Base-by-base conservation (phyloP, 2,329 filamentous ascomycete genomes). In the Fusarium nygamai region DNA sequence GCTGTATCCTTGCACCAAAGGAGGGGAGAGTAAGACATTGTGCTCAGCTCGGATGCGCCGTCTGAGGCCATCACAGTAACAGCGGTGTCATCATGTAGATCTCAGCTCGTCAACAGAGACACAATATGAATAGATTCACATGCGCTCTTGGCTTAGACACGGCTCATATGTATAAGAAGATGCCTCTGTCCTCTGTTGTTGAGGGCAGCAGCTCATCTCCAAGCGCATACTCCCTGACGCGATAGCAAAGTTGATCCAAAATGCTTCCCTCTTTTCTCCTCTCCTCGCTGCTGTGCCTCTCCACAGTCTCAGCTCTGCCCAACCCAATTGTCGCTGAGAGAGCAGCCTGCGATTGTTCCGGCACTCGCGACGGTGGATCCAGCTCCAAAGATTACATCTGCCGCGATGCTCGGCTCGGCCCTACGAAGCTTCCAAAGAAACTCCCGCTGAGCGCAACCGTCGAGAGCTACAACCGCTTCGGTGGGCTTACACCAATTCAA, bases 381-480 rank as follows among this genome's bases (percentile, higher is more conserved):
- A 58, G 43, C 17, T 53, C 76, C 9, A 56, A 69, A 16, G 33
- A 46, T 3, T 84, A 82, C 58, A 74, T 84, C 65, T 84, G 83
- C 68, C 79, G 80, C 10, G 83, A 84, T 57, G 53, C 73, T 6
- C 81, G 82, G 17, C 81, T 85, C 2, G 84, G 83, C 1, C 84
- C 83, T 16, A 75, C 78, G 2, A 67, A 65, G 19, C 78, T 83
- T 7, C 83, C 84, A 4, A 78, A 63, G 8, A 80, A 78, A 41
- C 75, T 85, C 31, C 82, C 83, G 1, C 76, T 85, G 17, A 76
- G 73, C 20, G 77, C 71, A 5, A 64, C 80, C 22, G 65, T 79
- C 4, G 78, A 75, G 14, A 79, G 78, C 56, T 85, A 85, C 62
- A 76, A 81, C 57, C 82, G 82, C 14, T 83, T 86, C 20, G 85